Base-by-base conservation (phyloP, 352 stramenopile genomes). In the Pythium diclinum region DNA sequence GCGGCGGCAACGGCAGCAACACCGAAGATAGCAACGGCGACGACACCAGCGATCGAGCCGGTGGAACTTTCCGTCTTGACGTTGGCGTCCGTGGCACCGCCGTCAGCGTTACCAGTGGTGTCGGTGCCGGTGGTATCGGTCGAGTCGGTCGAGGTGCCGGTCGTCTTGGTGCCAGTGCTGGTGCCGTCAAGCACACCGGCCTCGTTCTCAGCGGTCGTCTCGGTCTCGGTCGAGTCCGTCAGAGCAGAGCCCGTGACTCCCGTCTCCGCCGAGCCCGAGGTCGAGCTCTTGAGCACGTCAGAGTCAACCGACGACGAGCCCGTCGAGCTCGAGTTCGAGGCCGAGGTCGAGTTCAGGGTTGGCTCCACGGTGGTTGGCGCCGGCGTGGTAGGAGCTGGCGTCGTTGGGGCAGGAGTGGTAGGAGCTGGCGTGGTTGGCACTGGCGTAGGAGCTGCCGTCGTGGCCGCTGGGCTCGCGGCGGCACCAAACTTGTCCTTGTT, bases 401-500 rank as follows among this genome's bases (percentile, higher is more conserved):
- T 69, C 10, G 67, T 34, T 14, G 54, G 56, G 2, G 42, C 33
- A 13, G 65, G 63, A 2, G 64, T 61, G 28, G 55, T 51, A n/a
- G 55, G 55, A 6, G 64, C 19, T 52, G 59, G 63, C 8, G 64
- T 61, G 5, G 55, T 51, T 23, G 55, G 55, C 21, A 58, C 19
- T 46, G 59, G 30, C 16, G 62, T 59, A 25, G 42, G 42, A 40
- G 62, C 25, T 14, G 61, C 55, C 4, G 69, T 56, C n/a, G 63
- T 49, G 6, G 64, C 44, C 21, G 69, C 53, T 21, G 63, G 49
- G 62, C 67, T 73, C 47, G 53, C 66, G 54, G 51, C 60, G 21
- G 48, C 61, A 11, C 6, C 65, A 57, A 88, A 91, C 72, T 92
- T 92, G 58, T 74, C 49, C 63, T 74, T 62, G 21, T 61, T 73